These are phyloP conservation scores for Aspergillus pseudoterreus DNA, from an alignment of 2,329 filamentous ascomycete genomes.

Conservation along the genomic window DNA sequence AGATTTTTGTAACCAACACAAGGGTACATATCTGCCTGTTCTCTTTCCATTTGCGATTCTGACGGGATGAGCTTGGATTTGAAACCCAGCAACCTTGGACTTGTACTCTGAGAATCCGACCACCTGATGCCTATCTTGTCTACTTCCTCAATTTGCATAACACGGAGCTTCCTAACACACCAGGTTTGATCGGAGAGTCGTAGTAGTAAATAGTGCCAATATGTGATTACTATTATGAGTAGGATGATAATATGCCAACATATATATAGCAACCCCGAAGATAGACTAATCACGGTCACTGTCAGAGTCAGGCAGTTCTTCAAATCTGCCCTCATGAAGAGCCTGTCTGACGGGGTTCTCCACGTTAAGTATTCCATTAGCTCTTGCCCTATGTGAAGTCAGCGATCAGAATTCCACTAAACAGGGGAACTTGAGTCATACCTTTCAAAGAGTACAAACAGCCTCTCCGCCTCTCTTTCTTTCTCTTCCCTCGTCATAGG, in stretches of 20 bases:
- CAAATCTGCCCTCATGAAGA: constrained; percentile 64
- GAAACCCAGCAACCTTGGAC: no score
- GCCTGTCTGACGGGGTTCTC: constrained; percentile 75
- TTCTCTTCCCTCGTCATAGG: constrained; percentile 91
- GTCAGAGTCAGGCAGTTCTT: constrained; percentile 61
- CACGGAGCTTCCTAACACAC: no score
- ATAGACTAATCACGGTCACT: constrained; percentile 22
- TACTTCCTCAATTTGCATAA: no score
- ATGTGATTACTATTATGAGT: no score
- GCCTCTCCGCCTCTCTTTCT: constrained; percentile 79
- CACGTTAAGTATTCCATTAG: constrained; percentile 71
- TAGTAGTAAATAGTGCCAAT: no score
- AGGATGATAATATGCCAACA: background rate
- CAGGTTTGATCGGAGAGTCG: no score
- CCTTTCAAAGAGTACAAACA: constrained; percentile 91
- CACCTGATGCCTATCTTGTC: no score
- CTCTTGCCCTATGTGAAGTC: constrained; percentile 52
- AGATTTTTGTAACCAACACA: no score
- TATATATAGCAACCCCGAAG: background rate
- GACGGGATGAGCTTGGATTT: no score
- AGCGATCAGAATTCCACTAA: constrained; percentile 12
- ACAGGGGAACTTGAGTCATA: constrained; percentile 30
- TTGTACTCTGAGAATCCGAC: no score
- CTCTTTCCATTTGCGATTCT: no score
- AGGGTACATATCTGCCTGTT: no score